Evolutionary conservation across 2,329 filamentous ascomycete species (phyloP).

Genomic region (Tolypocladium tropicale): DNA sequence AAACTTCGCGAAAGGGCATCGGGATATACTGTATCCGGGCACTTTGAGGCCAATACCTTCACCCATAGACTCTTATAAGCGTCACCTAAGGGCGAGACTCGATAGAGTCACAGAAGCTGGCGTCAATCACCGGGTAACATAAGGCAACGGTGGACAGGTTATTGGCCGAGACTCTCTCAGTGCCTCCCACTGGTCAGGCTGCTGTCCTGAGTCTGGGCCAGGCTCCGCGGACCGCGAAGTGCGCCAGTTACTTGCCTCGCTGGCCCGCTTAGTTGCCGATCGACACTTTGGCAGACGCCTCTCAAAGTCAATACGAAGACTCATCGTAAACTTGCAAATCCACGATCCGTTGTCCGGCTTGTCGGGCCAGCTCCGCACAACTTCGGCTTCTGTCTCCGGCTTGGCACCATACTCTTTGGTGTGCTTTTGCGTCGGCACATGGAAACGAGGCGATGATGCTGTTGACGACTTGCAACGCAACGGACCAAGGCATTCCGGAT

Average conservation of each 20-base stretch:
- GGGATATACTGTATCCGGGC: too few species aligned
- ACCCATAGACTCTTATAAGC: too few species aligned
- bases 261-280: background rate
- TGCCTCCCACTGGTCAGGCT: too few species aligned
- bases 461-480: too few species aligned
- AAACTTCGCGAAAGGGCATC: background rate
- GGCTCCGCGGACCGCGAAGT: background rate
- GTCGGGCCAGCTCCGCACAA: background rate
- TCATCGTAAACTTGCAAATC: background rate
- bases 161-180: background rate
- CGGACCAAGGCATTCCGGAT: too few species aligned
- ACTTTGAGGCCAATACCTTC: too few species aligned
- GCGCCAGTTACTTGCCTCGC: background rate
- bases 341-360: background rate
- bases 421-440: background rate
- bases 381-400: background rate
- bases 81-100: background rate
- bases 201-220: background rate
- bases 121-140: background rate
- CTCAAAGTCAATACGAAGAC: background rate
- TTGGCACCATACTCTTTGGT: background rate
- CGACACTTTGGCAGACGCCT: background rate
- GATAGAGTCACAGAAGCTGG: background rate
- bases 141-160: background rate
- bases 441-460: background rate